Conservation (phyloP, 2,329 filamentous ascomycete genomes). For the Ceratocystis colombiana region DNA sequence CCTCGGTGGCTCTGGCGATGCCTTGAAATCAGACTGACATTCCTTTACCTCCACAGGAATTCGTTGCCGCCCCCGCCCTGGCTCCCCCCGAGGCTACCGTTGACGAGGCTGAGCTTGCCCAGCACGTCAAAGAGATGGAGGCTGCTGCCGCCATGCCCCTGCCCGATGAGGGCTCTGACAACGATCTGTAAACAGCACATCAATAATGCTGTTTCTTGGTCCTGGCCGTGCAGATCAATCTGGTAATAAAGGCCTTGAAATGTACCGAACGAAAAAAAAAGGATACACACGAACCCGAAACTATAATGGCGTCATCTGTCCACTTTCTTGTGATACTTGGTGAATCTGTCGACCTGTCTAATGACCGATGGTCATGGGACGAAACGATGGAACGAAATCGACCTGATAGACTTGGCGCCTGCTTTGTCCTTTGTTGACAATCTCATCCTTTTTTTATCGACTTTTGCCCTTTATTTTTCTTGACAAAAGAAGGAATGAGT, state of each 20-base stretch:
- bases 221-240: constrained; percentile 22
- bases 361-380: neutral
- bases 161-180: constrained; percentile 84
- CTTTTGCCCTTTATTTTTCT: constrained; percentile 15
- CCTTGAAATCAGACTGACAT: neutral
- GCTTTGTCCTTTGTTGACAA: constrained; percentile 14
- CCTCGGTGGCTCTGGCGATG: neutral
- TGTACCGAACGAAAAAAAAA: constrained; percentile 24
- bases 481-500: constrained; percentile 22
- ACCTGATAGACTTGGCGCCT: neutral
- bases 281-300: constrained; percentile 10
- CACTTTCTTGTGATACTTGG: constrained; percentile 21
- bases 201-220: constrained; percentile 21
- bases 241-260: constrained; percentile 25
- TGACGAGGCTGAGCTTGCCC: constrained; percentile 67
- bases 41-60: constrained; percentile 53
- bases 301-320: constrained; percentile 10
- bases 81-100: constrained; percentile 87
- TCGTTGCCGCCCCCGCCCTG: constrained; percentile 88
- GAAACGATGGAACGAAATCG: constrained; percentile 11
- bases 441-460: constrained; percentile 17
- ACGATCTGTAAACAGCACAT: constrained; percentile 45
- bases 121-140: constrained; percentile 85
- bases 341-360: constrained; percentile 20
- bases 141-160: constrained; percentile 72